These are phyloP conservation scores for Taphrina confusa DNA, from an alignment of 1,139 yeast species.

Conservation along the genomic window DNA sequence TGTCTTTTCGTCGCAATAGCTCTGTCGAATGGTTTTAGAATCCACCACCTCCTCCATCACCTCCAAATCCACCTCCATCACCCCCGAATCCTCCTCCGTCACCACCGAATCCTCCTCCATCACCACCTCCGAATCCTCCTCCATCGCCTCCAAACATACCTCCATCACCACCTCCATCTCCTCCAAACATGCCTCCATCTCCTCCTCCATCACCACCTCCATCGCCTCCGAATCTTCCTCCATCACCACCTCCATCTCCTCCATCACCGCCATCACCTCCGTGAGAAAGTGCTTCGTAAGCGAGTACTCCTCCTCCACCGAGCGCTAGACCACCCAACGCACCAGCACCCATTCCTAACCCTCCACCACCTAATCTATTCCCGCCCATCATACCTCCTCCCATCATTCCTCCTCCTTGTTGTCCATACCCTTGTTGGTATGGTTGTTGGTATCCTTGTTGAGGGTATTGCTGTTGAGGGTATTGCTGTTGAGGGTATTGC, in stretches of 20 bases:
- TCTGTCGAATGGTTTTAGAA: not conserved
- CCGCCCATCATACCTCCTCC: conserved; percentile 4
- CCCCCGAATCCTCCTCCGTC: conserved; percentile 18
- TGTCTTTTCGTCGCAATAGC: not conserved
- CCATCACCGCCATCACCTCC: conserved; percentile 13
- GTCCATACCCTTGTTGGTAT: conserved; percentile 14
- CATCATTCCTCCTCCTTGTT: not conserved
- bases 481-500: not conserved
- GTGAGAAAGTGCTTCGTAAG: conserved; percentile 8
- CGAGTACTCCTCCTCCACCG: conserved; percentile 20
- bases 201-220: conserved; percentile 11
- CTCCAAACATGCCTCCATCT: conserved; percentile 13
- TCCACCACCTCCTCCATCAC: conserved; percentile 22
- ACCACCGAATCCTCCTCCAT: conserved; percentile 18
- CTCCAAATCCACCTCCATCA: conserved; percentile 15
- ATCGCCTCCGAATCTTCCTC: conserved; percentile 9
- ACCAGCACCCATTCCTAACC: conserved; percentile 3
- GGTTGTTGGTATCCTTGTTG: not conserved
- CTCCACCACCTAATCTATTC: not conserved
- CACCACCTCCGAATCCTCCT: conserved; percentile 13
- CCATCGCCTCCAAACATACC: conserved; percentile 11
- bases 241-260: conserved; percentile 20
- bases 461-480: not conserved
- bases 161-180: conserved; percentile 22
- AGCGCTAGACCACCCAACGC: conserved; percentile 17